phyloP scores from a whole-genome alignment of 2,329 filamentous ascomycete species.

The Trichoderma citrinoviride region DNA sequence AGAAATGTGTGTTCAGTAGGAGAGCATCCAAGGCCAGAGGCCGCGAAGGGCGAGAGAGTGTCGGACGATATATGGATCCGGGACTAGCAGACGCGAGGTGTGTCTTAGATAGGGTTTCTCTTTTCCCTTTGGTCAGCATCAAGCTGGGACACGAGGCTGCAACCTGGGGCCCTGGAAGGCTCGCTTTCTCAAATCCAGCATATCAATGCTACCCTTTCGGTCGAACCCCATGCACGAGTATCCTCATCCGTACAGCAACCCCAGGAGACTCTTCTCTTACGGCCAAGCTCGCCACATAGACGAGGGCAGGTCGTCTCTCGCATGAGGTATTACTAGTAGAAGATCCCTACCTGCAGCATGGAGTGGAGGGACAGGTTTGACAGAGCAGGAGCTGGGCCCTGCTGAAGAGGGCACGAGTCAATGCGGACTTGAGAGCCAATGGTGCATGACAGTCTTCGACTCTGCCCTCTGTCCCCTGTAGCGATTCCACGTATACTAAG shows the following conservation, averaged over 20 bases:
- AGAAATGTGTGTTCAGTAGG: neutral
- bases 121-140: neutral
- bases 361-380: conserved; percentile 1
- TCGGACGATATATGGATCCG: conserved; percentile 12
- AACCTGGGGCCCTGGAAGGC: neutral
- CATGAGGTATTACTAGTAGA: neutral
- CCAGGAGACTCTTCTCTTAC: neutral
- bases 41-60: conserved; percentile 2
- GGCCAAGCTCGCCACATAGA: conserved; percentile 7
- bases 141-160: conserved; percentile 4
- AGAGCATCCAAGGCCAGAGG: neutral
- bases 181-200: neutral
- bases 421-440: neutral
- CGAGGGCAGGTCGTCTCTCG: conserved; percentile 3
- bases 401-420: neutral
- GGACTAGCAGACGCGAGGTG: neutral
- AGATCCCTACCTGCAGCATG: neutral
- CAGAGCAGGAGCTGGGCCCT: neutral
- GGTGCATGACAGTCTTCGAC: neutral
- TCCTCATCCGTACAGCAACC: neutral
- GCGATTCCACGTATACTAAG: neutral
- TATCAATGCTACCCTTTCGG: conserved; percentile 1
- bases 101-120: conserved; percentile 16
- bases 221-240: neutral
- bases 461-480: conserved; percentile 9